Base-by-base conservation (phyloP, 805 yeast genomes). In the Diddensiella transvaalensis region DNA sequence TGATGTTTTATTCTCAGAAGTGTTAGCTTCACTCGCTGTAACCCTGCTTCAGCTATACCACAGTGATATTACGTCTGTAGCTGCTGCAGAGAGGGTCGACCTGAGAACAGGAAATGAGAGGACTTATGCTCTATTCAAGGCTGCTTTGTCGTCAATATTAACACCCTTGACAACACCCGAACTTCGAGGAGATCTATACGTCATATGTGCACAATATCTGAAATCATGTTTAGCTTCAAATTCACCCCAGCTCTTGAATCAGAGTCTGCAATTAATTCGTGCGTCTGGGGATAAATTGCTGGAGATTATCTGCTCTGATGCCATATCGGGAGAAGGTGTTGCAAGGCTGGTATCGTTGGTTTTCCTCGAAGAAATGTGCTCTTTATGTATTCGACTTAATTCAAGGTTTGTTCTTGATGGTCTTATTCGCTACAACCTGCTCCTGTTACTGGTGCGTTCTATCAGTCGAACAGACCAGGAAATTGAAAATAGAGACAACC, bases 141-240 rank as follows among this genome's bases (percentile, higher is more conserved):
- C 91, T 0, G 80, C 95, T 49, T 70, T 87, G 21, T 74, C 76
- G 48, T 95, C 96, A 3, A 78, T 91, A 2, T 72, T 79, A 46
- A 77, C 87, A 38, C 80, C 96, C 1, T 72, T 78, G 35, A 74
- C 95, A 0, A 79, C 89, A 0, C 72, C 85, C 3, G 64, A 74
- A 0, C 72, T 90, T 38, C 77, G 97, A 44, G 78, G 95, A 0
- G 93, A 89, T 59, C 71, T 91, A 40, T 91, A 91, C 64, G 78
- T 85, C 5, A 67, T 90, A 53, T 77, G 83, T 35, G 84, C 80
- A 62, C 80, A 78, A 57, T 86, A 81, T 55, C 63, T 90, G 48
- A 72, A 76, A 5, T 22, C 50, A 11, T 42, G 36, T 15, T 32
- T 36, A 2, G 24, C 6, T 33, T 11, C 22, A 15, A 26, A 23